Evolutionary conservation across 169 alveolate genomes (phyloP).

Genomic region (Cryptosporidium muris): DNA sequence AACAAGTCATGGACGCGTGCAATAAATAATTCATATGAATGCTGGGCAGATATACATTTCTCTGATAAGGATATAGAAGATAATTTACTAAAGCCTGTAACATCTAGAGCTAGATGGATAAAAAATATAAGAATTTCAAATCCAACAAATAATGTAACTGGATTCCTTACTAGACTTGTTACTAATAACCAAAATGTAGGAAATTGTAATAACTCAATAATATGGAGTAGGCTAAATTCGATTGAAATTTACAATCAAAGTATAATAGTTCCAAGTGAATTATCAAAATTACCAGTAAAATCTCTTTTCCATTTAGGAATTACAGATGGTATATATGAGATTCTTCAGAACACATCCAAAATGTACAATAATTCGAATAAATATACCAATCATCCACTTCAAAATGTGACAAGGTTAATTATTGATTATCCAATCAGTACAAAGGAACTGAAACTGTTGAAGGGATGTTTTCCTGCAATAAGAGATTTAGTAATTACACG

Average conservation of each 20-base stretch:
- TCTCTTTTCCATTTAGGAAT: conserved; percentile 44
- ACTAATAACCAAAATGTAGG: neutral
- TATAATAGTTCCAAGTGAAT: conserved; percentile 18
- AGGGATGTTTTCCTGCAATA: conserved; percentile 40
- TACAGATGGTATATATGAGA: conserved; percentile 16
- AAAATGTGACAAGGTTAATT: conserved; percentile 14
- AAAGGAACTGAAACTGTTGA: conserved; percentile 36
- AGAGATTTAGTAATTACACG: conserved; percentile 44
- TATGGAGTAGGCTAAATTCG: conserved; percentile 16
- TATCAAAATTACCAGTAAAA: conserved; percentile 15
- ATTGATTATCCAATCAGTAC: conserved; percentile 65
- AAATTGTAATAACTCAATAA: neutral
- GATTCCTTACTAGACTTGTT: conserved; percentile 25
- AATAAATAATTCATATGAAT: conserved; percentile 19
- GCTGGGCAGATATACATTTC: conserved; percentile 45
- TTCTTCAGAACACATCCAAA: neutral
- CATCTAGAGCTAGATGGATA: neutral
- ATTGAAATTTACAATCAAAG: conserved; percentile 50
- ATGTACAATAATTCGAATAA: neutral
- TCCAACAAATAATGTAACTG: conserved; percentile 53
- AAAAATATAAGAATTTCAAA: conserved; percentile 27
- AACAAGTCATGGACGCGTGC: conserved; percentile 28
- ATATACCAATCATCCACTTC: conserved; percentile 22
- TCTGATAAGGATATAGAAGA: conserved; percentile 17
- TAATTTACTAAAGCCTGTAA: conserved; percentile 13